phyloP scores from a whole-genome alignment of 2,329 filamentous ascomycete species.

The Penicillium freii region DNA sequence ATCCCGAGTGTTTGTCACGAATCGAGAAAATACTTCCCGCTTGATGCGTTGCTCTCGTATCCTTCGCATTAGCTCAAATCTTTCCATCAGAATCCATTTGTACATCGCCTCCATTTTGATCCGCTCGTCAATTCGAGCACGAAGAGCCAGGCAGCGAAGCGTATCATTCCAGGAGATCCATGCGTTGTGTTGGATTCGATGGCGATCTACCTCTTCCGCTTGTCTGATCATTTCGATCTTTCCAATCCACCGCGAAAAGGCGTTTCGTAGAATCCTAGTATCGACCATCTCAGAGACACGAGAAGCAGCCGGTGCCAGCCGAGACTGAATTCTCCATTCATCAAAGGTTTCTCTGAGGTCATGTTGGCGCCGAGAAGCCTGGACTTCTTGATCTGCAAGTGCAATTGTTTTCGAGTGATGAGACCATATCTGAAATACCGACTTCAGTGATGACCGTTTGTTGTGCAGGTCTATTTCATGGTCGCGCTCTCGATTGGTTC shows the following conservation, averaged over 20 bases:
- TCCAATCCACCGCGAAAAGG: slow-evolving; percentile 52
- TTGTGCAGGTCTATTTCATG: slow-evolving; percentile 39
- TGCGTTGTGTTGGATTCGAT: slow-evolving; percentile 55
- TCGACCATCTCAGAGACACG: slow-evolving; percentile 48
- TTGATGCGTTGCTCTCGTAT: slow-evolving; percentile 43
- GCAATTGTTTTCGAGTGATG: slow-evolving; percentile 31
- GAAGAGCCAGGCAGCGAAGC: slow-evolving; percentile 54
- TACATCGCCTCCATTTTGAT: slow-evolving; percentile 57
- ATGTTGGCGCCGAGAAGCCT: slow-evolving; percentile 32
- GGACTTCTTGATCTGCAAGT: slow-evolving; percentile 31
- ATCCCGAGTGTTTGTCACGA: slow-evolving; percentile 40
- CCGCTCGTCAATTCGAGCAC: slow-evolving; percentile 55
- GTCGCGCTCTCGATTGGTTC: slow-evolving; percentile 41
- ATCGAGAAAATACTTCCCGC: slow-evolving; percentile 38
- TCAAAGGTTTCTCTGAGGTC: slow-evolving; percentile 39
- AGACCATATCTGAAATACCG: slow-evolving; percentile 37
- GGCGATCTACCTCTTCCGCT: slow-evolving; percentile 52
- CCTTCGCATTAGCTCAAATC: slow-evolving; percentile 41
- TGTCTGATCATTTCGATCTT: slow-evolving; percentile 45
- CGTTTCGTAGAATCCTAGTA: slow-evolving; percentile 45
- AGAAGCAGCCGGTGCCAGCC: slow-evolving; percentile 42
- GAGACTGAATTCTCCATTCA: slow-evolving; percentile 44
- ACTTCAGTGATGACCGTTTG: slow-evolving; percentile 28
- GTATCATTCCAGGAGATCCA: slow-evolving; percentile 63
- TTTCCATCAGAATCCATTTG: slow-evolving; percentile 58